Conservation (phyloP, 2,329 filamentous ascomycete species). For the Ophiostoma ulmi region DNA sequence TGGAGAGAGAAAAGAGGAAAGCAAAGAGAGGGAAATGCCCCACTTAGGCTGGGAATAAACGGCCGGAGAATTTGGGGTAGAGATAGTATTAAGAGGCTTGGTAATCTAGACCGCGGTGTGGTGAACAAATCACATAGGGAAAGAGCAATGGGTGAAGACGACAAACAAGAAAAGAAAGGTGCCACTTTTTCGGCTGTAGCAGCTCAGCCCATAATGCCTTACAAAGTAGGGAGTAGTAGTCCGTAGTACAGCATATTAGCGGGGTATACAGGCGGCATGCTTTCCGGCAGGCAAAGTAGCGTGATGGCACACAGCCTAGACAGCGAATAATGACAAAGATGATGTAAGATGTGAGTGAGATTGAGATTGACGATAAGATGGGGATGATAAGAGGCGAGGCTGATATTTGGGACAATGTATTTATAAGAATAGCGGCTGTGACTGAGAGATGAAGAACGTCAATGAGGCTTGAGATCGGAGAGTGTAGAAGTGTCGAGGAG, state of each 20-base stretch:
- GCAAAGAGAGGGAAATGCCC: neutral
- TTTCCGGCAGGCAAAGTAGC: slow-evolving; percentile 21
- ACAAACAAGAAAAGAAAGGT: neutral
- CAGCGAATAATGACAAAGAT: neutral
- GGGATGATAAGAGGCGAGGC: neutral
- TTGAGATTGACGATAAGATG: neutral
- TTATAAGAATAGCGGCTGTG: neutral
- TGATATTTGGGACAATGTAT: neutral
- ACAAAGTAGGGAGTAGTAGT: no score
- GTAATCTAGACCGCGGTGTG: neutral
- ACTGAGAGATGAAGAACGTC: neutral
- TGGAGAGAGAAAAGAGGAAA: neutral
- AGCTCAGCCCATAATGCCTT: neutral
- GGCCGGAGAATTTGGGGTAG: neutral
- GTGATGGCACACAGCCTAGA: neutral
- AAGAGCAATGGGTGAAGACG: neutral
- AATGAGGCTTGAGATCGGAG: neutral
- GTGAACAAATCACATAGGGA: neutral
- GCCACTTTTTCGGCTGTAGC: neutral
- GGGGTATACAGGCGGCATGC: neutral
- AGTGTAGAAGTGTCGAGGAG: neutral
- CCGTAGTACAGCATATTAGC: neutral
- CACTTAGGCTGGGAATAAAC: neutral
- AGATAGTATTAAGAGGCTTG: neutral
- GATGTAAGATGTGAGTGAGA: neutral